Evolutionary conservation across 2,329 filamentous ascomycete genomes (phyloP).

Genomic region (Fusarium nanum): DNA sequence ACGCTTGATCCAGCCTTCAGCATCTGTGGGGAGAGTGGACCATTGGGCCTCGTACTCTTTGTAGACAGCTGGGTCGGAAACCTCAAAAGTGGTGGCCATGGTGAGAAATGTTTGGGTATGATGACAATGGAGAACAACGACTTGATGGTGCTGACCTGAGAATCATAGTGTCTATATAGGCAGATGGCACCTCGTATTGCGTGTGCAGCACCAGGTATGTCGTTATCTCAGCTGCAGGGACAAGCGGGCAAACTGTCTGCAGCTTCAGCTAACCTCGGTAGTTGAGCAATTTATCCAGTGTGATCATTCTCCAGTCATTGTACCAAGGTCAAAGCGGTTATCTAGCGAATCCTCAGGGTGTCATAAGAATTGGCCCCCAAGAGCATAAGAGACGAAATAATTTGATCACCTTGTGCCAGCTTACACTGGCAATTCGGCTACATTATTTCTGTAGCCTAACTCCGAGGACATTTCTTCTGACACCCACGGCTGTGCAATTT

Average conservation of each 20-base stretch:
- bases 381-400: too few relatives aligned
- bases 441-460: too few relatives aligned
- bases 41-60: neutral
- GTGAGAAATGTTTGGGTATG: neutral
- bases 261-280: neutral
- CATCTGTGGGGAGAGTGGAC: neutral
- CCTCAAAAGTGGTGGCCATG: neutral
- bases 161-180: neutral
- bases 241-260: neutral
- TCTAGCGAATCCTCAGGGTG: neutral
- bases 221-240: neutral
- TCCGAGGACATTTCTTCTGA: too few relatives aligned
- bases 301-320: neutral
- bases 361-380: too few relatives aligned
- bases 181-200: neutral
- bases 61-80: neutral
- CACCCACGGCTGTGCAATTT: too few relatives aligned
- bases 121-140: neutral
- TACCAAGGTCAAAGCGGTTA: neutral
- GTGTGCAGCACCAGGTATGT: neutral
- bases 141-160: neutral
- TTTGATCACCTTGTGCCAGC: too few relatives aligned
- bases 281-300: neutral
- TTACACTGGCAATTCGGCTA: too few relatives aligned
- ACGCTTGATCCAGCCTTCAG: slow-evolving; percentile 52